Evolutionary conservation across 495 filamentous ascomycete species (phyloP).

Genomic region (Penicillium arizonense): DNA sequence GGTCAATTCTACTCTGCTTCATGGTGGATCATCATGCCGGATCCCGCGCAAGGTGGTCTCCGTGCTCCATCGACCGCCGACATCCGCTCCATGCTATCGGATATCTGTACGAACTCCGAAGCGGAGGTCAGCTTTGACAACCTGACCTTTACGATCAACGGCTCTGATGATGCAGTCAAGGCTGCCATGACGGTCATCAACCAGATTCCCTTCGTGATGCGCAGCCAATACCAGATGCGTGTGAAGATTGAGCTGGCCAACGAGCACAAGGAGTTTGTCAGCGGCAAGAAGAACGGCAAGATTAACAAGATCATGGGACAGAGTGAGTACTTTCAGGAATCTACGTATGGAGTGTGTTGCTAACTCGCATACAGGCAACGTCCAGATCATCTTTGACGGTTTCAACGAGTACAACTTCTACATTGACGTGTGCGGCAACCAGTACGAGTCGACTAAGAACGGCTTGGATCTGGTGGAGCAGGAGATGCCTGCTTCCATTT

Average conservation of each 20-base stretch:
- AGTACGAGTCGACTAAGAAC: conserved; percentile 88
- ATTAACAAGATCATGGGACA: conserved; percentile 99
- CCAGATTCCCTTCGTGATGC: conserved; percentile 83
- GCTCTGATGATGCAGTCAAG: conserved; percentile 94
- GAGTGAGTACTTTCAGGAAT: conserved; percentile 50
- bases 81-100: conserved; percentile 84
- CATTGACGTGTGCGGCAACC: conserved; percentile 90
- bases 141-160: conserved; percentile 87
- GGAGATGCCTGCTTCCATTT: conserved; percentile 98
- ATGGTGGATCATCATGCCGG: conserved; percentile 88
- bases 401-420: conserved; percentile 99
- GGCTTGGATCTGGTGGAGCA: conserved; percentile 92
- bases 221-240: conserved; percentile 85
- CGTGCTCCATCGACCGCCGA: conserved; percentile 73
- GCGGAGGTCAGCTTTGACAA: conserved; percentile 94
- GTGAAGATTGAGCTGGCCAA: conserved; percentile 99
- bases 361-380: conserved; percentile 59
- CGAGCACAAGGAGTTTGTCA: conserved; percentile 99
- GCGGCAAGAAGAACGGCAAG: conserved; percentile 99
- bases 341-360: background rate
- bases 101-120: conserved; percentile 94
- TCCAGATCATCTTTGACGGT: conserved; percentile 97
- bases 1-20: conserved; percentile 97
- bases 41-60: conserved; percentile 53
- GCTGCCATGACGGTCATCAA: conserved; percentile 89